Evolutionary conservation across 2,329 filamentous ascomycete genomes (phyloP).

Genomic region (Phoma sp.): DNA sequence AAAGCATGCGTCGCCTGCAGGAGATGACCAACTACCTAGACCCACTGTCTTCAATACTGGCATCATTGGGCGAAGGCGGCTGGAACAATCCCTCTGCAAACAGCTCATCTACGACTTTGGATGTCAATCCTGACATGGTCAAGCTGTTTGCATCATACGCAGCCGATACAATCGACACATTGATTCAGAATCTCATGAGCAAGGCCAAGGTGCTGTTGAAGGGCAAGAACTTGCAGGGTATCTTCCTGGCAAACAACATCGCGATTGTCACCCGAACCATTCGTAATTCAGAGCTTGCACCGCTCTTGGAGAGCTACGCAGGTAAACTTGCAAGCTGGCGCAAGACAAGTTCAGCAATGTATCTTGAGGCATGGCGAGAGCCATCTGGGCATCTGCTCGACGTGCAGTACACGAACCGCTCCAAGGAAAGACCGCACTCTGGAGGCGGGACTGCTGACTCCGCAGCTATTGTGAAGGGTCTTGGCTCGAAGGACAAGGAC

Average conservation of each 20-base stretch:
- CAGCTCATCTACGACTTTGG: conserved; percentile 71
- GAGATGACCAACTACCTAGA: conserved; percentile 86
- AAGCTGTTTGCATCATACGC: conserved; percentile 91
- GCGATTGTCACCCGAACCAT: conserved; percentile 86
- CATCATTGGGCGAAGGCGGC: conserved; percentile 90
- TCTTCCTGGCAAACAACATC: conserved; percentile 90
- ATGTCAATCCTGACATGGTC: conserved; percentile 86
- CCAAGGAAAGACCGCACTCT: conserved; percentile 67
- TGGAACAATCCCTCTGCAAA: conserved; percentile 69
- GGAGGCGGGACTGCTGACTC: conserved; percentile 70
- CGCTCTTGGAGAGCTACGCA: conserved; percentile 69
- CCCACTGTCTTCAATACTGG: conserved; percentile 87
- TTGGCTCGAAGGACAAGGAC: conserved; percentile 92
- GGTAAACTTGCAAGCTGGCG: conserved; percentile 82
- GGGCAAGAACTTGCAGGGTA: conserved; percentile 76
- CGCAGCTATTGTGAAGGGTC: conserved; percentile 79
- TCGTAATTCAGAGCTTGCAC: conserved; percentile 77
- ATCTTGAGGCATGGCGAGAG: conserved; percentile 88
- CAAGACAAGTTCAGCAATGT: conserved; percentile 82
- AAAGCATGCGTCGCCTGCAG: conserved; percentile 86
- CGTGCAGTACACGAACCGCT: conserved; percentile 86
- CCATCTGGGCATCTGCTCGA: conserved; percentile 84
- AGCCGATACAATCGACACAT: conserved; percentile 82
- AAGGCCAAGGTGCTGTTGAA: conserved; percentile 78
- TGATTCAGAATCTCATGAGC: conserved; percentile 77